Evolutionary conservation across 2,329 filamentous ascomycete genomes (phyloP).

Genomic region (Sarocladium oryzae): DNA sequence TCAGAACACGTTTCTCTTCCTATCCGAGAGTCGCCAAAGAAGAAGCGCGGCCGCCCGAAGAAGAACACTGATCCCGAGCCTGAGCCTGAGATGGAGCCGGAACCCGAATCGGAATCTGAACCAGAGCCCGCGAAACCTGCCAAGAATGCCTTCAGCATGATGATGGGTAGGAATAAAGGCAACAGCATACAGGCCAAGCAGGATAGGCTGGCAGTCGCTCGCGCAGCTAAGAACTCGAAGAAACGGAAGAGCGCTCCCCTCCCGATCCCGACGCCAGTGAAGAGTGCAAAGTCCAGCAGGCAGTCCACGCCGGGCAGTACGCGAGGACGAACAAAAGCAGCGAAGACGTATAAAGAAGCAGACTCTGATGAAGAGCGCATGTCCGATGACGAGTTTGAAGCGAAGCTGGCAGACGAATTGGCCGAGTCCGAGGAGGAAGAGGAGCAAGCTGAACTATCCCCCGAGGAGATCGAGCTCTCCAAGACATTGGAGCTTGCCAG

Average conservation of each 20-base stretch:
- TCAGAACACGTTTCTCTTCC: conserved; percentile 22
- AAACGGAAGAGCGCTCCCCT: conserved; percentile 29
- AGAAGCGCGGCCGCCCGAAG: conserved; percentile 14
- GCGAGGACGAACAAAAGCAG: conserved; percentile 44
- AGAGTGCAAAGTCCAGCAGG: conserved; percentile 69
- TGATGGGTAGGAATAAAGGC: conserved; percentile 41
- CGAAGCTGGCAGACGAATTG: conserved; percentile 62
- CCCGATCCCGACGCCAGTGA: conserved; percentile 36
- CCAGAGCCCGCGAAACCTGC: conserved; percentile 13
- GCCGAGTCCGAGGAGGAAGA: conserved; percentile 31
- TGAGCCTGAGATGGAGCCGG: background rate
- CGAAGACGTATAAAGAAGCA: conserved; percentile 46
- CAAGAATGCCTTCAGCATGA: conserved; percentile 43
- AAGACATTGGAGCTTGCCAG: conserved; percentile 71
- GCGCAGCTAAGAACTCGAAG: conserved; percentile 13
- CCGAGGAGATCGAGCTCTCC: conserved; percentile 58
- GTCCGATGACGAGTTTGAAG: conserved; percentile 80
- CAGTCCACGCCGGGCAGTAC: conserved; percentile 63
- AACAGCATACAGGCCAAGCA: conserved; percentile 17
- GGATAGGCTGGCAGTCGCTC: conserved; percentile 10
- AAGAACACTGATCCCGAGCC: background rate
- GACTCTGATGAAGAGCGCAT: conserved; percentile 56
- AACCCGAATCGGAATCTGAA: background rate
- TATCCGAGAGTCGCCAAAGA: conserved; percentile 29
- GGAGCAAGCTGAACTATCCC: conserved; percentile 27